Evolutionary conservation across 2,329 filamentous ascomycete genomes (phyloP).

Genomic region (Periconia sp.): DNA sequence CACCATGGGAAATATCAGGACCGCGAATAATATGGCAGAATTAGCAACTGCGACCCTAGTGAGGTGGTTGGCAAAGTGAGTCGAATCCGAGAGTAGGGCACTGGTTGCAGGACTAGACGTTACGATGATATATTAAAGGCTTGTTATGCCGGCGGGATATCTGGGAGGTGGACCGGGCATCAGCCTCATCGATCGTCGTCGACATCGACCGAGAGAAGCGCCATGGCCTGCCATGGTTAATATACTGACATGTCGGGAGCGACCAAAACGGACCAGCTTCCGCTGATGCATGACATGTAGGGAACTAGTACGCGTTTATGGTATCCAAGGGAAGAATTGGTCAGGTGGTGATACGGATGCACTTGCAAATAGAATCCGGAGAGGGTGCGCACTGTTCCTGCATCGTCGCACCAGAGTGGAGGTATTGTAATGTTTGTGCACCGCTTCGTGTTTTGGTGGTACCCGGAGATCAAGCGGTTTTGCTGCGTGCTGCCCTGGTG

Average conservation of each 20-base stretch:
- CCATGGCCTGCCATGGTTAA: slow-evolving; percentile 14
- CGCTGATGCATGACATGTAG: slow-evolving; percentile 5
- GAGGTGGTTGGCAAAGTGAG: not conserved
- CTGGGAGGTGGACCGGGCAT: slow-evolving; percentile 1
- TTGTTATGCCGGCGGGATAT: slow-evolving; percentile 3
- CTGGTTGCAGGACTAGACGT: not conserved
- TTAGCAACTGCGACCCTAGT: slow-evolving; percentile 2
- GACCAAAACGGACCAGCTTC: slow-evolving; percentile 14
- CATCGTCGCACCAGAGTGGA: slow-evolving; percentile 7
- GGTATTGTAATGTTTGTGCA: not conserved
- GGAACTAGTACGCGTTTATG: not conserved
- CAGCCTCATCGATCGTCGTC: slow-evolving; percentile 24
- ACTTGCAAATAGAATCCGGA: not conserved
- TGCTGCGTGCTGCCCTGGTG: slow-evolving; percentile 13
- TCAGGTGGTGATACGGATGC: not conserved
- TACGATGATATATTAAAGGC: slow-evolving; percentile 1
- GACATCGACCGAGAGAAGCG: slow-evolving; percentile 19
- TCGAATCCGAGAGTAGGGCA: not conserved
- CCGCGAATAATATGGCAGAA: slow-evolving; percentile 1
- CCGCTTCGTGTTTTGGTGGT: not conserved
- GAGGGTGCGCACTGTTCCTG: slow-evolving; percentile 8
- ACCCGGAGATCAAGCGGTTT: not conserved
- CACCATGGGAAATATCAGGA: slow-evolving; percentile 2
- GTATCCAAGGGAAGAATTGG: not conserved
- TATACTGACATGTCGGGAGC: slow-evolving; percentile 20